Evolutionary conservation across 192 early-diverging fungal genomes (phyloP).

Genomic region (Mortierella antarctica): DNA sequence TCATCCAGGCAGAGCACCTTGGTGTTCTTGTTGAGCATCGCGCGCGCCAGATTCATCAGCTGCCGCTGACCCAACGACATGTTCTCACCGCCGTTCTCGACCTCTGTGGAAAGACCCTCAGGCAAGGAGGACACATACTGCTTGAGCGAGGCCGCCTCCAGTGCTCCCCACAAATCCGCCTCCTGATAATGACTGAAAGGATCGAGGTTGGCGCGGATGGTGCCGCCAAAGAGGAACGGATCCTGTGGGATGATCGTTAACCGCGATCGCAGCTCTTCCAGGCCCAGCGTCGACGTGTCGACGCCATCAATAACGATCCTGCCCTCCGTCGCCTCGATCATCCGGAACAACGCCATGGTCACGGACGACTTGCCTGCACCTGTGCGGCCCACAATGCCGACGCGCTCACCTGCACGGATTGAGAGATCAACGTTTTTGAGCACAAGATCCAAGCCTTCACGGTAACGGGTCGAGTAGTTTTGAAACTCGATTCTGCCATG

Average conservation of each 20-base stretch:
- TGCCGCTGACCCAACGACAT: conserved; percentile 84
- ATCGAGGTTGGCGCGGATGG: conserved; percentile 64
- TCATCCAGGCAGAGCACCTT: conserved; percentile 32
- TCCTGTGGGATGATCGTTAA: conserved; percentile 87
- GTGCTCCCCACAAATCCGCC: conserved; percentile 71
- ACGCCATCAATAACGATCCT: conserved; percentile 64
- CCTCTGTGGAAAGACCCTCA: conserved; percentile 70
- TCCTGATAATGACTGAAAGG: conserved; percentile 61
- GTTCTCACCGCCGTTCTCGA: conserved; percentile 82
- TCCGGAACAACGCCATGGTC: conserved; percentile 56
- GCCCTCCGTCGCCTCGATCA: conserved; percentile 56
- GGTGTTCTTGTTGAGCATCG: conserved; percentile 60
- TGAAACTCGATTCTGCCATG: conserved; percentile 77
- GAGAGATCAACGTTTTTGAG: conserved; percentile 71
- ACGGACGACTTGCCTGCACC: conserved; percentile 63
- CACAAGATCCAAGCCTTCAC: conserved; percentile 80
- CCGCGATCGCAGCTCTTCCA: conserved; percentile 61
- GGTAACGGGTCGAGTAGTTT: conserved; percentile 82
- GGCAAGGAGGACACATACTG: conserved; percentile 66
- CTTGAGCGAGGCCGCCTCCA: conserved; percentile 74
- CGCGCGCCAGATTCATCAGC: conserved; percentile 74
- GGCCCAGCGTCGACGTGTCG: conserved; percentile 59
- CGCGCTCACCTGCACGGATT: conserved; percentile 59
- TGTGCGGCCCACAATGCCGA: conserved; percentile 79
- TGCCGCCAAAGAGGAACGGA: conserved; percentile 71